Conservation (phyloP, 441 rosid species). For the Bocquillonia castaneifolia region DNA sequence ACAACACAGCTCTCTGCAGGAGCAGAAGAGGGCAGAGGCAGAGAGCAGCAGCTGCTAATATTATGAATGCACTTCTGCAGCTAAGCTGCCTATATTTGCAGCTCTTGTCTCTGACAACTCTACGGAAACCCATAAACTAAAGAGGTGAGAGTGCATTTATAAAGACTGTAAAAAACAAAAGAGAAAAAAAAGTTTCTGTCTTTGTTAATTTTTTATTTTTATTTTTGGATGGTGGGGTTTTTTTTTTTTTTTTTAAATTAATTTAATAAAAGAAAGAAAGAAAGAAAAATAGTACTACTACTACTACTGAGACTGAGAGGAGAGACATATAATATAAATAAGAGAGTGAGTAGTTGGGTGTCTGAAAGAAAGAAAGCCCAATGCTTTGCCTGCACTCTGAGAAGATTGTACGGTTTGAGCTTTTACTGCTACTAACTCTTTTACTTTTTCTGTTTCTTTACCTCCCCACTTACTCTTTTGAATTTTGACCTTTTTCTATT, state of each 20-base stretch:
- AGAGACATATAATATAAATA: background rate
- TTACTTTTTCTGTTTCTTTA: slow-evolving; percentile 49
- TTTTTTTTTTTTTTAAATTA: background rate
- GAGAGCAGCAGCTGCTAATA: slow-evolving; percentile 19
- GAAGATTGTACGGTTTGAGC: slow-evolving; percentile 44
- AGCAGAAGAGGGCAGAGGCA: no score
- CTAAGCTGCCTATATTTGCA: slow-evolving; percentile 38
- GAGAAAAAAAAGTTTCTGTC: background rate
- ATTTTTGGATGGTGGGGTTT: background rate
- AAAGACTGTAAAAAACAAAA: slow-evolving; percentile 27
- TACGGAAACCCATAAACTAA: slow-evolving; percentile 70
- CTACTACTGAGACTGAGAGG: no score
- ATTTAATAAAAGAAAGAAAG: no score
- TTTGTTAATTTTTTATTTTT: background rate
- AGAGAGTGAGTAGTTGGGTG: slow-evolving; percentile 25
- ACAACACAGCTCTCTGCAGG: no score
- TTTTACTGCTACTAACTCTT: slow-evolving; percentile 50
- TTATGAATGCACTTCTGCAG: slow-evolving; percentile 43
- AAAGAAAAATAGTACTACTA: background rate
- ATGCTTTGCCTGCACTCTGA: slow-evolving; percentile 23
- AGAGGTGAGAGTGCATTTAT: slow-evolving; percentile 24
- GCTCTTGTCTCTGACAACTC: slow-evolving; percentile 76
- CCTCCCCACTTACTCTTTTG: slow-evolving; percentile 35
- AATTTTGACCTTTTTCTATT: slow-evolving; percentile 34
- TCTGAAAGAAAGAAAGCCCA: slow-evolving; percentile 30